phyloP scores from a whole-genome alignment of 257 asterid species.

The Mentha longifolia region DNA sequence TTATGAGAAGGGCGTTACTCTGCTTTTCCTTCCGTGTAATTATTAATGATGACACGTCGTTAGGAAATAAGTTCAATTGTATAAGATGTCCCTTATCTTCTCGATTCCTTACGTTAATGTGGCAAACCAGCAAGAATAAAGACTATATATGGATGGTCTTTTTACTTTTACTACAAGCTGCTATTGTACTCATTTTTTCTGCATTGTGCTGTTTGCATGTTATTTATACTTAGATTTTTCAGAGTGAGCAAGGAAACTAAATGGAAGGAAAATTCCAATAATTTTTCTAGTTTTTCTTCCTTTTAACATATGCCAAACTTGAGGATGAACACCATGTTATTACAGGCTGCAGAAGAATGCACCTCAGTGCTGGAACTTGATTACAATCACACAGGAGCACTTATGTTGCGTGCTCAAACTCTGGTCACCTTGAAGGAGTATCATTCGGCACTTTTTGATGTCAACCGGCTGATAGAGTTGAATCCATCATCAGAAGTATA shows the following conservation, averaged over 20 bases:
- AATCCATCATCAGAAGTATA: constrained; percentile 91
- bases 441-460: constrained; percentile 93
- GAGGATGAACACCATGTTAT: constrained; percentile 25
- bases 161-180: neutral
- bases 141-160: neutral
- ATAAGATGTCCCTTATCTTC: neutral
- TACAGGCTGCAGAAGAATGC: constrained; percentile 97
- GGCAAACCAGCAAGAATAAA: neutral
- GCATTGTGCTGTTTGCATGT: neutral
- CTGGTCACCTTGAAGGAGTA: constrained; percentile 92
- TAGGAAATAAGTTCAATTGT: constrained; percentile 1
- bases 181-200: neutral
- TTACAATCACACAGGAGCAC: constrained; percentile 89
- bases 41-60: neutral
- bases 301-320: neutral
- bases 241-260: neutral
- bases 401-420: constrained; percentile 97
- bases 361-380: constrained; percentile 96
- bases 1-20: neutral
- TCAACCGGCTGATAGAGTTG: constrained; percentile 81
- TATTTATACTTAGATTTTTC: neutral
- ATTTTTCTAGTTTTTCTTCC: no score
- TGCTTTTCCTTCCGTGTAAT: constrained; percentile 1
- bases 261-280: neutral
- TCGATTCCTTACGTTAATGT: neutral